Evolutionary conservation across 2,329 filamentous ascomycete genomes (phyloP).

Genomic region (Diaporthe humulicola): DNA sequence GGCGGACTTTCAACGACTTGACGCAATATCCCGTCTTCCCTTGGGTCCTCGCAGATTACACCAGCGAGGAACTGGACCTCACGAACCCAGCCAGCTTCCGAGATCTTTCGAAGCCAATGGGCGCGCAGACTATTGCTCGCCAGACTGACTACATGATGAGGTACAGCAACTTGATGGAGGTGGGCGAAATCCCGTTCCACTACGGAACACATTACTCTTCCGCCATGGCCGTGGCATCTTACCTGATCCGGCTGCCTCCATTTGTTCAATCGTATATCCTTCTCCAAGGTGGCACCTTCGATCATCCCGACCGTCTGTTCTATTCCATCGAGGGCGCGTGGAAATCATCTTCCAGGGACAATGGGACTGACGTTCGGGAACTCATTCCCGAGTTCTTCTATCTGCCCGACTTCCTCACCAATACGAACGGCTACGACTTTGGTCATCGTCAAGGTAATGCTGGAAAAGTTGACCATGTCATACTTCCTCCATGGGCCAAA

Average conservation of each 20-base stretch:
- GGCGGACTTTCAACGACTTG: slow-evolving; percentile 95
- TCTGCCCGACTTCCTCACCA: slow-evolving; percentile 93
- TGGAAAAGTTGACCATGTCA: slow-evolving; percentile 85
- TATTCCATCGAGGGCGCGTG: slow-evolving; percentile 93
- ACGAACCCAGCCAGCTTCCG: slow-evolving; percentile 87
- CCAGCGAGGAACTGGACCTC: slow-evolving; percentile 90
- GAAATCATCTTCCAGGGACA: slow-evolving; percentile 89
- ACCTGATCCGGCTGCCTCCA: slow-evolving; percentile 92
- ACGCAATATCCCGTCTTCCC: slow-evolving; percentile 99
- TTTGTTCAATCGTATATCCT: slow-evolving; percentile 97
- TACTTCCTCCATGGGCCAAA: slow-evolving; percentile 96
- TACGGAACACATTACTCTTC: slow-evolving; percentile 99
- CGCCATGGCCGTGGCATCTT: slow-evolving; percentile 98
- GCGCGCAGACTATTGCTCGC: slow-evolving; percentile 83
- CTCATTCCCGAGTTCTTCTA: slow-evolving; percentile 98
- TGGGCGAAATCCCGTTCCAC: slow-evolving; percentile 93
- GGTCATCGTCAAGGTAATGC: slow-evolving; percentile 86
- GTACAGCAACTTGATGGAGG: slow-evolving; percentile 90
- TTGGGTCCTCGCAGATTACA: slow-evolving; percentile 97
- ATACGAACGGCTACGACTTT: slow-evolving; percentile 95
- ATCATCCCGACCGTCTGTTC: slow-evolving; percentile 95
- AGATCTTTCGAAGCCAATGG: slow-evolving; percentile 96
- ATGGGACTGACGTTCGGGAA: slow-evolving; percentile 94
- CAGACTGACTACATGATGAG: slow-evolving; percentile 86
- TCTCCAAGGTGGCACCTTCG: slow-evolving; percentile 94